Evolutionary conservation across 768 basidiomycete species (phyloP).

Genomic region (Boletus reticuloceps): DNA sequence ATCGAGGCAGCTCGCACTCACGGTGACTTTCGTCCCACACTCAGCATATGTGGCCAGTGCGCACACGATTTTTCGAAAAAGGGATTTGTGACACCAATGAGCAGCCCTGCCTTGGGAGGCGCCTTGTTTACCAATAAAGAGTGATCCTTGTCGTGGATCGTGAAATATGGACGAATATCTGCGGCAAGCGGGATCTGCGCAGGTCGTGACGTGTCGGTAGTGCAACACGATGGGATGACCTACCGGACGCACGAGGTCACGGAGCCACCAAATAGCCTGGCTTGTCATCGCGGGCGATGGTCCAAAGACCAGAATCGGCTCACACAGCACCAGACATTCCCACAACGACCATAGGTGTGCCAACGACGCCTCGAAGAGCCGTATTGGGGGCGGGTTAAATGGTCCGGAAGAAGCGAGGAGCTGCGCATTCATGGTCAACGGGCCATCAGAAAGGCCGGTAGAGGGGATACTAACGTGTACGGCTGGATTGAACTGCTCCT

Average conservation of each 20-base stretch:
- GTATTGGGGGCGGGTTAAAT: constrained; percentile 53
- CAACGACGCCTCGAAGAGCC: constrained; percentile 61
- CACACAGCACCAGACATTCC: constrained; percentile 91
- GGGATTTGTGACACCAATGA: constrained; percentile 88
- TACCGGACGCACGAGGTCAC: constrained; percentile 84
- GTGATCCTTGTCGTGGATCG: constrained; percentile 92
- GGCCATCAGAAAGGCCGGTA: background rate
- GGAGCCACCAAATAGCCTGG: constrained; percentile 89
- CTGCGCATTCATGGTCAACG: constrained; percentile 34
- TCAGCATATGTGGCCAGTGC: constrained; percentile 86
- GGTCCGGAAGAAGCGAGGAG: constrained; percentile 67
- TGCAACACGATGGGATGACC: constrained; percentile 14
- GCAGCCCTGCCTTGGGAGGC: constrained; percentile 70
- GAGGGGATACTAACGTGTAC: constrained; percentile 40
- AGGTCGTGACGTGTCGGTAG: background rate
- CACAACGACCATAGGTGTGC: constrained; percentile 81
- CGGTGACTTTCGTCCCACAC: constrained; percentile 53
- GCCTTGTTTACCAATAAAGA: constrained; percentile 72
- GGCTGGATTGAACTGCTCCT: constrained; percentile 50
- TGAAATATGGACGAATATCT: constrained; percentile 93
- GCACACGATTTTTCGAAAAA: constrained; percentile 75
- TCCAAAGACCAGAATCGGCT: constrained; percentile 85
- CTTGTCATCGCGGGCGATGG: constrained; percentile 78
- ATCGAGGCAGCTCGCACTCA: constrained; percentile 26
- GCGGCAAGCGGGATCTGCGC: constrained; percentile 74